Base-by-base conservation (phyloP, 139 green algal genomes). In the Picochlorum sp. region DNA sequence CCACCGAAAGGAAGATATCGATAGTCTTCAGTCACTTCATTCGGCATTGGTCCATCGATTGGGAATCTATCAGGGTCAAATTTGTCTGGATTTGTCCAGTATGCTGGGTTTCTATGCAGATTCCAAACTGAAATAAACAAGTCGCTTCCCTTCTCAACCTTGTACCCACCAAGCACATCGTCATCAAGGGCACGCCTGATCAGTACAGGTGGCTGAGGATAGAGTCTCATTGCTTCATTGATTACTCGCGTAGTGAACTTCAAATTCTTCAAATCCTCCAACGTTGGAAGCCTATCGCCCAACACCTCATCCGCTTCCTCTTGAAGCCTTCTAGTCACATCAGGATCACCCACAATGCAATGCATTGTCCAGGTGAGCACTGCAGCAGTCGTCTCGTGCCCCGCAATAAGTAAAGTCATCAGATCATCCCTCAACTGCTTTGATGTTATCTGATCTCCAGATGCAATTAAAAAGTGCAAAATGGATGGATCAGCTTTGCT, bases 401-500 rank as follows among this genome's bases (percentile, higher is more conserved):
- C 92, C 7, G 92, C 92, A 44, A 98, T 95, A 46, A 98, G 88
- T 82, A 98, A 72, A 1, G 92, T 97, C 92, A 98, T 97, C 23
- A 98, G 78, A 78, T 98, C 92, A 66, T 98, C 92, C 2, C 92
- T 77, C 67, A 98, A 83, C 85, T 98, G 92, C 79, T 97, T 96
- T 81, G 71, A 88, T n/a, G 75, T 87, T 70, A 96, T 90, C 62
- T 92, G 66, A 57, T 92, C 85, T 38, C 82, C 84, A 10, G 74
- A 80, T 8, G 89, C 90, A 14, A 98, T 73, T 62, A 98, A 81
- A 76, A 98, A 98, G 74, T 92, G 89, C 64, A 98, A 87, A 67
- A 98, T 97, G 64, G 80, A 92, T 28, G 88, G 92, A 75, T 97
- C 92, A 4, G 65, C 65, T 57, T 86, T 78, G n/a, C 76, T 84